Base-by-base conservation (phyloP, 345 rosid genomes). In the Microcos paniculata region DNA sequence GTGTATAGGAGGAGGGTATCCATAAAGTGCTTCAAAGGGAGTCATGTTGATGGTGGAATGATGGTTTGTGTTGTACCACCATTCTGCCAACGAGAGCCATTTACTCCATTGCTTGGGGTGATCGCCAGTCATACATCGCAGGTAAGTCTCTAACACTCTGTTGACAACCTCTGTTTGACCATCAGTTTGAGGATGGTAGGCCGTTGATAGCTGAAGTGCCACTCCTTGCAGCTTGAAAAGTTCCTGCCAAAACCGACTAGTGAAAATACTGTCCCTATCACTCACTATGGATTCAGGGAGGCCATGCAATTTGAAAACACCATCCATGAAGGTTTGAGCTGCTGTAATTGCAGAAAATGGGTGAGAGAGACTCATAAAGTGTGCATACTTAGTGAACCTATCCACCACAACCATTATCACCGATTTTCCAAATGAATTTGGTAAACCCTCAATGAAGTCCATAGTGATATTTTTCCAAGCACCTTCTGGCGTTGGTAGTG, bases 341-440 rank as follows among this genome's bases (percentile, higher is more conserved):
- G n/a, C 0, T 18, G n/a, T 40, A 0, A 10, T 0, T 0, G 53
- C 21, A 23, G 19, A 1, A 6, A 43, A 68, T 3, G 56, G 56
- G 11, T 64, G 70, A 0, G 8, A 2, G 0, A 38, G 1, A 2
- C 4, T 1, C 5, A 64, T 18, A 21, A 40, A 64, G 35, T 18
- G 48, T 5, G 49, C 51, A 40, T 19, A 38, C 7, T 35, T 40
- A 1, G 46, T 64, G 3, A 64, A 19, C 4, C 48, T 0, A 2
- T 64, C 49, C 1, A 64, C 70, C 2, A 64, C 43, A 0, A 64
- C 70, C 3, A 38, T 8, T 1, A 64, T 64, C 6, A 40, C 46
- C 0, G 23, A 13, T 0, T 5, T 4, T 1, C 51, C 30, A 0
- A 0, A 19, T 1, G 30, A 64, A 2, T 2, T 1, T 0, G 48